Evolutionary conservation across 805 yeast species (phyloP).

Genomic region (Candida quercuum): DNA sequence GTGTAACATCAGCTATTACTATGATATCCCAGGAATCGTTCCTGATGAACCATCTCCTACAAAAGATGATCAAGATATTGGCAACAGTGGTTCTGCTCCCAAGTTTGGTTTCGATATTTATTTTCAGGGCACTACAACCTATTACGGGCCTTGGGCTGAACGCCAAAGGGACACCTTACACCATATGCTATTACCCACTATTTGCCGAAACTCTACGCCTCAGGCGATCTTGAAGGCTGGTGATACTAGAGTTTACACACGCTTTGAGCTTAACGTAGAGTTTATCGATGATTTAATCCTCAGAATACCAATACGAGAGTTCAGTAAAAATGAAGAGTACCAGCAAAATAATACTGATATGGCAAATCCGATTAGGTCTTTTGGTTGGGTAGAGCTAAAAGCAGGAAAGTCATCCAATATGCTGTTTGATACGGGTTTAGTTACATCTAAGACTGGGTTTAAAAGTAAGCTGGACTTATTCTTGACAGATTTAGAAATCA

Average conservation of each 20-base stretch:
- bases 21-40: constrained; percentile 67
- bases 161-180: constrained; percentile 70
- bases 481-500: constrained; percentile 53
- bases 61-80: constrained; percentile 46
- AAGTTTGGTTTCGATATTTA: constrained; percentile 55
- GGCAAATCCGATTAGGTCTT: constrained; percentile 50
- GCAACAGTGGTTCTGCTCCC: constrained; percentile 56
- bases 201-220: constrained; percentile 51
- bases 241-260: constrained; percentile 45
- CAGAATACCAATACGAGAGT: constrained; percentile 80
- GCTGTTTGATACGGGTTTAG: constrained; percentile 39
- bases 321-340: constrained; percentile 63
- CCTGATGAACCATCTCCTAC: constrained; percentile 33
- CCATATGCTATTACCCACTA: constrained; percentile 59
- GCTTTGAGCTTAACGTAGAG: constrained; percentile 48
- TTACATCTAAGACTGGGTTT: constrained; percentile 54
- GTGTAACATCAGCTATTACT: constrained; percentile 53
- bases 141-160: constrained; percentile 96
- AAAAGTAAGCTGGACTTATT: constrained; percentile 40
- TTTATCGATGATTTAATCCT: constrained; percentile 62
- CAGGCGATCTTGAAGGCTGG: constrained; percentile 42
- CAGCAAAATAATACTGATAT: constrained; percentile 24
- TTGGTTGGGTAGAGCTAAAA: constrained; percentile 88
- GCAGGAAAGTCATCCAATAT: constrained; percentile 48
- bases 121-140: constrained; percentile 56